Evolutionary conservation across 208 protist species (phyloP).

Genomic region (Blechomonas ayalai): DNA sequence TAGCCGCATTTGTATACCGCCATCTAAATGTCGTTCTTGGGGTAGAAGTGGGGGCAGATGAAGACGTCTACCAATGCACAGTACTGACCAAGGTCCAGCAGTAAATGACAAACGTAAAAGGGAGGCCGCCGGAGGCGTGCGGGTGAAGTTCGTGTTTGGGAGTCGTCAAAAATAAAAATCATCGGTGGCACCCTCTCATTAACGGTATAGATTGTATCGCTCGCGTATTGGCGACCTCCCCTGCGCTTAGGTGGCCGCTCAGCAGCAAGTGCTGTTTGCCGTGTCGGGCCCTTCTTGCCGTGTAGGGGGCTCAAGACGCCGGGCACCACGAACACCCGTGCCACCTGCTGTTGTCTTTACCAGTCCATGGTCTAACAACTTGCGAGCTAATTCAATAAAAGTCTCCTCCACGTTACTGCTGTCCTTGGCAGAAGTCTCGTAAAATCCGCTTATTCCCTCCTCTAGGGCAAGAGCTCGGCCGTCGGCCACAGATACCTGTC

Average conservation of each 20-base stretch:
- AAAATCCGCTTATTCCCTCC: slow-evolving; percentile 72
- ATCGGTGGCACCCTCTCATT: no score
- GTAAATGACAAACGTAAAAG: no score
- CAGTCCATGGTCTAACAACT: slow-evolving; percentile 89
- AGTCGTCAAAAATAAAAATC: no score
- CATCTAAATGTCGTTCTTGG: no score
- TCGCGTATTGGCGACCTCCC: no score
- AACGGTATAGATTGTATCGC: no score
- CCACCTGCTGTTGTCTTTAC: slow-evolving; percentile 13
- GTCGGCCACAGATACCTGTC: slow-evolving; percentile 73
- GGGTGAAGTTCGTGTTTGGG: no score
- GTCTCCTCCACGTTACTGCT: slow-evolving; percentile 77
- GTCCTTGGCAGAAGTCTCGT: slow-evolving; percentile 86
- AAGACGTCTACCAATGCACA: no score
- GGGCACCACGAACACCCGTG: slow-evolving; percentile 8
- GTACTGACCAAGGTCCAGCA: no score
- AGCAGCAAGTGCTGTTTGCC: slow-evolving; percentile 20
- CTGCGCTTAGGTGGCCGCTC: slow-evolving; percentile 13
- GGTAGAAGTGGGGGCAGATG: no score
- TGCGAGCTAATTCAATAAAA: slow-evolving; percentile 86
- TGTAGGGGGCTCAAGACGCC: slow-evolving; percentile 18
- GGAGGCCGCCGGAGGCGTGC: no score
- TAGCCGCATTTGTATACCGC: no score
- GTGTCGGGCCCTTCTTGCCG: slow-evolving; percentile 12
- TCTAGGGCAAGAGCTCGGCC: slow-evolving; percentile 53